These are phyloP conservation scores for Nicotiana sylvestris DNA, from an alignment of 257 asterid species.

Conservation along the genomic window DNA sequence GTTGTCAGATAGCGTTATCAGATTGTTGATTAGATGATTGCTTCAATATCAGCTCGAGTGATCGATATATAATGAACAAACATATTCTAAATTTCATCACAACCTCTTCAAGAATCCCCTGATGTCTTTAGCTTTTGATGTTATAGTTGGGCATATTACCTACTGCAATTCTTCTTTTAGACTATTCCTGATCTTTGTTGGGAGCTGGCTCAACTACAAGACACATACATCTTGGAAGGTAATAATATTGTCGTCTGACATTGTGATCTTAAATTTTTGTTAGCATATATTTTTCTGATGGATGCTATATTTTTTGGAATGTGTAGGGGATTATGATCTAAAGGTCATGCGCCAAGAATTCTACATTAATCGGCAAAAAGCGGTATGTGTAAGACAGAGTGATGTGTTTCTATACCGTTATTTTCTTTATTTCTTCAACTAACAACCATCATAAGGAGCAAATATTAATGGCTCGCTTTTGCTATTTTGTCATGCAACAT, in stretches of 20 bases:
- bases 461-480: background rate
- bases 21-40: background rate
- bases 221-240: slow-evolving; percentile 97
- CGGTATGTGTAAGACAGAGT: slow-evolving; percentile 45
- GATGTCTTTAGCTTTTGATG: background rate
- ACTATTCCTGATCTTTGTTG: slow-evolving; percentile 93
- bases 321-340: slow-evolving; percentile 89
- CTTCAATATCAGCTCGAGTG: background rate
- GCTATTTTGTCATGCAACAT: background rate
- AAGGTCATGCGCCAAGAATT: slow-evolving; percentile 99
- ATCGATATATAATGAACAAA: background rate
- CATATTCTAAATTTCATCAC: background rate
- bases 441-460: background rate
- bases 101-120: background rate
- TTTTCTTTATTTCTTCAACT: background rate
- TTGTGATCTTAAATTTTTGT: background rate
- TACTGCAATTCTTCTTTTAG: slow-evolving; percentile 41
- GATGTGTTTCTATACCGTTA: background rate
- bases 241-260: slow-evolving; percentile 6
- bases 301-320: slow-evolving; percentile 10
- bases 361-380: slow-evolving; percentile 82
- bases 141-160: slow-evolving; percentile 8
- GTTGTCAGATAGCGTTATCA: background rate
- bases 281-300: slow-evolving; percentile 13
- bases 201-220: slow-evolving; percentile 98